These are phyloP conservation scores for Podila epicladia DNA, from an alignment of 192 early-diverging fungal species.

Conservation along the genomic window DNA sequence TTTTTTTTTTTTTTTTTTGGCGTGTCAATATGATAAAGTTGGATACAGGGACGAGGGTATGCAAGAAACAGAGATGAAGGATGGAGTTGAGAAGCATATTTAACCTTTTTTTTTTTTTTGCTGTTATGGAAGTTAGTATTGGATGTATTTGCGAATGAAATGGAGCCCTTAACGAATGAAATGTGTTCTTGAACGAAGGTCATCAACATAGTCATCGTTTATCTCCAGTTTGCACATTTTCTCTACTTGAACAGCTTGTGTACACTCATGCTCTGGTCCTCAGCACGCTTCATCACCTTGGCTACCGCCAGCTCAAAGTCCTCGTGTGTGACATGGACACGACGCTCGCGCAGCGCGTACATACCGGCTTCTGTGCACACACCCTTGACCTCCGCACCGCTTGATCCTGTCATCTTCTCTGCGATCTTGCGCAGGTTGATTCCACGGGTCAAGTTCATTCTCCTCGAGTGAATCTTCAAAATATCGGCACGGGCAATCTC, in stretches of 20 bases:
- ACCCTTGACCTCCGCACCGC: constrained; percentile 91
- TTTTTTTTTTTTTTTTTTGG: no score
- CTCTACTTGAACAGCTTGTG: constrained; percentile 97
- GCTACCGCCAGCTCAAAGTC: constrained; percentile 99
- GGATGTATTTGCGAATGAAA: no score
- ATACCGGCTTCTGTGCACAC: constrained; percentile 91
- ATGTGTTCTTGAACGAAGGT: no score
- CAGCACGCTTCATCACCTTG: constrained; percentile 99
- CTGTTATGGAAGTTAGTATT: no score
- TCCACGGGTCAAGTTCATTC: constrained; percentile 91
- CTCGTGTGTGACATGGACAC: constrained; percentile 99
- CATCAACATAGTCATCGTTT: no score
- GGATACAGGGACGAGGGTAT: no score
- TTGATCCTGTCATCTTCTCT: constrained; percentile 85
- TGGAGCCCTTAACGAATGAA: no score
- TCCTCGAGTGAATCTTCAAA: constrained; percentile 90
- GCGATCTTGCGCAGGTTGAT: constrained; percentile 93
- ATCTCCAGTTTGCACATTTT: no score
- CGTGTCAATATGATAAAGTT: no score
- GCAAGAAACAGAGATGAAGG: no score
- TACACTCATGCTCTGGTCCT: constrained; percentile 95
- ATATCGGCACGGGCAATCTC: constrained; percentile 88
- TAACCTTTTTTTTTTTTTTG: no score
- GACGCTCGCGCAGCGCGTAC: constrained; percentile 92
- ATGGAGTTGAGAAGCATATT: no score